These are phyloP conservation scores for Aphanocladium album DNA, from an alignment of 2,329 filamentous ascomycete species.

Conservation along the genomic window DNA sequence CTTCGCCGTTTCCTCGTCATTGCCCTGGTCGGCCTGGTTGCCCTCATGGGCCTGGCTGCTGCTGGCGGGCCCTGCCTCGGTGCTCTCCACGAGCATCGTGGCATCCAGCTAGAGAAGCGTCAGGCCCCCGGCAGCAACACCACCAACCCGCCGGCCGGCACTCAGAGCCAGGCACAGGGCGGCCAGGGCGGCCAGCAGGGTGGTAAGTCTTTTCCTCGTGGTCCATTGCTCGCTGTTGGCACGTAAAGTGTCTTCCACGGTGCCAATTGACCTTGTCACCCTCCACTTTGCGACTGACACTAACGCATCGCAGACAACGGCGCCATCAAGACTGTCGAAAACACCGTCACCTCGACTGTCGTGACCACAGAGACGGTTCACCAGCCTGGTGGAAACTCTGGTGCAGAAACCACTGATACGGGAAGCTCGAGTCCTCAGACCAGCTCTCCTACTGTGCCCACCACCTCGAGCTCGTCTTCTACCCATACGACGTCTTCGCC, in stretches of 20 bases:
- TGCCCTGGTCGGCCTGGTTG: constrained; percentile 33
- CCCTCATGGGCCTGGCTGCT: constrained; percentile 27
- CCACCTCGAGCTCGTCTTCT: background rate
- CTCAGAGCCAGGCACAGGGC: background rate
- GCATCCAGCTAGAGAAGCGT: constrained; percentile 5
- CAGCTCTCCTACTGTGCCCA: background rate
- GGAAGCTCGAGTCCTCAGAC: background rate
- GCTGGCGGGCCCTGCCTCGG: constrained; percentile 1
- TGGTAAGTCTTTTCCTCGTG: background rate
- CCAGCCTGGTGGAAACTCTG: background rate
- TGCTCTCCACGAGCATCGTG: background rate
- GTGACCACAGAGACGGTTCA: constrained; percentile 6
- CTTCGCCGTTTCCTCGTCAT: constrained; percentile 8
- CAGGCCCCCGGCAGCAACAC: constrained; percentile 7
- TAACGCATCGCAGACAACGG: background rate
- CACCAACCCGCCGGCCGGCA: background rate
- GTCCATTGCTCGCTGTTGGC: background rate
- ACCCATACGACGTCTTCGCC: background rate
- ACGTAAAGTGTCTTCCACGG: background rate
- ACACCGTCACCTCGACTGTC: background rate
- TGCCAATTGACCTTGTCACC: background rate
- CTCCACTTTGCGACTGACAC: background rate
- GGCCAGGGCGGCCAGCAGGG: background rate
- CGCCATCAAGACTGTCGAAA: background rate
- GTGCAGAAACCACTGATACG: background rate